Evolutionary conservation across 1,284 basidiomycete species (phyloP), one percentile per base, ranked within the genome.

Genomic region (Phellinidium pouzarii): DNA sequence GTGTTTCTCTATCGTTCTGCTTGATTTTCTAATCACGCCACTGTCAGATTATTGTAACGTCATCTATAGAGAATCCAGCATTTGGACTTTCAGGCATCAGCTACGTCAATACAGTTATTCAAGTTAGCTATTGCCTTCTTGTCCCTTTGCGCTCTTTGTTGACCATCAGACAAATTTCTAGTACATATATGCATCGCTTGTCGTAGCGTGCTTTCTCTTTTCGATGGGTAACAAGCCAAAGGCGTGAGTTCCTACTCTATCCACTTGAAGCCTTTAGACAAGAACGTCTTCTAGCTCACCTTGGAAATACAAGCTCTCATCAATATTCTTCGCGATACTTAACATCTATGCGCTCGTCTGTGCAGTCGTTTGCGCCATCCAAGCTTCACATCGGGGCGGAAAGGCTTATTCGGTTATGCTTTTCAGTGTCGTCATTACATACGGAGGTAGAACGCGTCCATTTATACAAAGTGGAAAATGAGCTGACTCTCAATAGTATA

Each of bases 171-270:
- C n/a, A n/a, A 23, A 27, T 2, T 19, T 54, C 53, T 67, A 97
- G 84, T 97, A 94, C 66, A 70, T 85, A 27, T 87, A 96, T 75
- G 79, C 85, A 2, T 90, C 88, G 2, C 79, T 92, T 34, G 78
- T 97, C 14, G 78, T 94, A 14, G 85, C 89, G 0, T 90, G 86
- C 61, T 97, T 99, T 75, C 76, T 98, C 17, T 90, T 99, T 66
- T 90, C 92, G 0, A 94, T 99, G 89, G 95, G 96, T 3, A 99
- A 98, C 67, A 85, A 93, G 58, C 95, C 95, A 1, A 82, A 85
- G 68, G 87, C 91, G 80, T 91, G 64, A 59, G 82, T 66, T 23
- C 37, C 36, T 47, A 19, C 42, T 53, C 7, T 44, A 7, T 7
- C 9, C 17, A 29, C 53, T 52, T 46, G 22, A 25, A 49, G 31